Evolutionary conservation across 2,329 filamentous ascomycete genomes (phyloP).

Genomic region (Colletotrichum orchidophilum): DNA sequence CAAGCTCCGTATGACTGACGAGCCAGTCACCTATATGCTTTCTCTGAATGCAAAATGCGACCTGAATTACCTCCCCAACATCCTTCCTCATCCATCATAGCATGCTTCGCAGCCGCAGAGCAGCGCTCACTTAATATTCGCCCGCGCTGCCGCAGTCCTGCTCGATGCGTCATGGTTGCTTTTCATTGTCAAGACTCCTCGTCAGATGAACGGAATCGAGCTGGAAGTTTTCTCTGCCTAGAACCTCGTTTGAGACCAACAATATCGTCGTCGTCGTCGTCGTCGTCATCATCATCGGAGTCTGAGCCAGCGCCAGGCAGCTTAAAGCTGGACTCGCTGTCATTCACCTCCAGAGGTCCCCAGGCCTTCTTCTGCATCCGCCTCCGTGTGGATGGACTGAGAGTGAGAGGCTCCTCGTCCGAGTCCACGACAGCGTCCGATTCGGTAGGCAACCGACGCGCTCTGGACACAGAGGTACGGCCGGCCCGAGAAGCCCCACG

Average conservation of each 20-base stretch:
- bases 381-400: background rate
- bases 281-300: slow-evolving; percentile 22
- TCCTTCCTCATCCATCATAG: background rate
- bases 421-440: slow-evolving; percentile 1
- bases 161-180: background rate
- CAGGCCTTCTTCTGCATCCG: background rate
- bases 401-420: background rate
- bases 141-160: background rate
- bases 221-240: slow-evolving; percentile 24
- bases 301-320: slow-evolving; percentile 13
- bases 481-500: slow-evolving; percentile 6
- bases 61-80: slow-evolving; percentile 1
- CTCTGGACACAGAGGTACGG: background rate
- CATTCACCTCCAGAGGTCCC: slow-evolving; percentile 9
- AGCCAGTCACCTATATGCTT: background rate
- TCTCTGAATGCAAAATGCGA: slow-evolving; percentile 11
- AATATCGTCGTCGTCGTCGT: slow-evolving; percentile 10
- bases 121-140: background rate
- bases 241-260: slow-evolving; percentile 12
- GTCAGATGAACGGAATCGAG: slow-evolving; percentile 24
- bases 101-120: background rate
- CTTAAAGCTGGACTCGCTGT: slow-evolving; percentile 27
- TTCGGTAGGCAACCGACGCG: background rate
- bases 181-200: slow-evolving; percentile 12
- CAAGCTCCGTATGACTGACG: background rate